Base-by-base conservation (phyloP, 805 yeast genomes). In the Saccharomyces kudriavzevii region DNA sequence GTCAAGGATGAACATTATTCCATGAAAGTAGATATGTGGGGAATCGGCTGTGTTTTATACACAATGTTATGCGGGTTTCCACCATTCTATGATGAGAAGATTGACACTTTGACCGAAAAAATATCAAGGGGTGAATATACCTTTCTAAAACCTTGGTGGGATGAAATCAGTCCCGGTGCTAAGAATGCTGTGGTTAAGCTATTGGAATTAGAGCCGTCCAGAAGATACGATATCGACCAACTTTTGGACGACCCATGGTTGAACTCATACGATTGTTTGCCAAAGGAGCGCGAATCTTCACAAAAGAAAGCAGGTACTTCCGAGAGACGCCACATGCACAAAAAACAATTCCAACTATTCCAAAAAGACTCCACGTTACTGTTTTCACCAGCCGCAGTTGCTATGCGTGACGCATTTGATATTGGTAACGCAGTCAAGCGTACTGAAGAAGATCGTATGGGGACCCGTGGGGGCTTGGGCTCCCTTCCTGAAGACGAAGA, bases 11-110 rank as follows among this genome's bases (percentile, higher is more conserved):
- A 91, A 73, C 78, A 84, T 48, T 94, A 94, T 67, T 87, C 96
- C 1, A 89, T 88, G 73, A 86, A 90, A 58, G 99, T 94, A 40
- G 99, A 94, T 68, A 89, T 94, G 94, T 94, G 99, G 99, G 97
- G 97, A 4, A 75, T 94, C 52, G 99, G 99, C 0, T 94, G 99
- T 72, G 97, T 94, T 0, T 72, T 94, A 52, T 94, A 94, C 67
- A 94, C 98, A 0, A 74, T 94, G 46, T 74, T 94, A 35, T 94
- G 98, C 73, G 99, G 99, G 3, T 94, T 94, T 72, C 99, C 99
- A 0, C 99, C 99, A 4, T 94, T 94, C 66, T 94, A 90, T 70
- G 92, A 88, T 60, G 79, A 75, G 50, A 74, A 73, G 56, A 87
- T 84, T 56, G 84, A 85, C 61, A 76, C 82, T 2, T 72, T 87